Percentiles rank a stretch among this genome's conserved stretches.
phyloP scores from a whole-genome alignment of 306 rosid species.

The Arachis stenosperma region DNA sequence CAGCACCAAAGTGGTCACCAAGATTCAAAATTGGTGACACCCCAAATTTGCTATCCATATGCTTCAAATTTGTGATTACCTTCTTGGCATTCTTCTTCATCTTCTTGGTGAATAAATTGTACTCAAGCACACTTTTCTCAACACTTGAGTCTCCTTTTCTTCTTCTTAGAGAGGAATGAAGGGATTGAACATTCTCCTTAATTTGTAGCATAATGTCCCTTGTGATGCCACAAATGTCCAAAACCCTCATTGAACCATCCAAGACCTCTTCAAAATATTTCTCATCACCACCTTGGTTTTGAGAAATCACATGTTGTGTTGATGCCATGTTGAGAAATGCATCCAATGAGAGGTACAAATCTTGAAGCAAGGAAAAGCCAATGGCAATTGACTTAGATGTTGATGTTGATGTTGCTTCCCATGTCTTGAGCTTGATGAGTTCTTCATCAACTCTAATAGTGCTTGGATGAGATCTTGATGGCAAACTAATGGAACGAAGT shows the following conservation, averaged over 20 bases:
- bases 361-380: constrained; percentile 55
- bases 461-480: constrained; percentile 76
- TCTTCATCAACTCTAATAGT: constrained; percentile 61
- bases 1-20: constrained; percentile 48
- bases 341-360: constrained; percentile 56
- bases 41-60: constrained; percentile 53
- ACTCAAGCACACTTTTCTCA: constrained; percentile 48
- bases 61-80: constrained; percentile 43
- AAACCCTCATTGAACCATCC: constrained; percentile 61
- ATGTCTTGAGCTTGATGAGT: constrained; percentile 53
- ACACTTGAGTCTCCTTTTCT: constrained; percentile 60
- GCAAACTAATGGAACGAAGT: constrained; percentile 67
- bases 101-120: constrained; percentile 52
- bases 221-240: constrained; percentile 64
- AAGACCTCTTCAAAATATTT: constrained; percentile 58
- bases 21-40: constrained; percentile 32
- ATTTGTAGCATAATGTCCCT: constrained; percentile 59
- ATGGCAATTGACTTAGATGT: constrained; percentile 45
- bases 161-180: constrained; percentile 69
- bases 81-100: constrained; percentile 64
- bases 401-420: constrained; percentile 50
- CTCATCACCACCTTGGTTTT: constrained; percentile 32
- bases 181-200: constrained; percentile 55
- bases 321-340: constrained; percentile 72
- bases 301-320: constrained; percentile 55